phyloP scores from a whole-genome alignment of 2,329 filamentous ascomycete genomes.

The Stemphylium lycopersici region DNA sequence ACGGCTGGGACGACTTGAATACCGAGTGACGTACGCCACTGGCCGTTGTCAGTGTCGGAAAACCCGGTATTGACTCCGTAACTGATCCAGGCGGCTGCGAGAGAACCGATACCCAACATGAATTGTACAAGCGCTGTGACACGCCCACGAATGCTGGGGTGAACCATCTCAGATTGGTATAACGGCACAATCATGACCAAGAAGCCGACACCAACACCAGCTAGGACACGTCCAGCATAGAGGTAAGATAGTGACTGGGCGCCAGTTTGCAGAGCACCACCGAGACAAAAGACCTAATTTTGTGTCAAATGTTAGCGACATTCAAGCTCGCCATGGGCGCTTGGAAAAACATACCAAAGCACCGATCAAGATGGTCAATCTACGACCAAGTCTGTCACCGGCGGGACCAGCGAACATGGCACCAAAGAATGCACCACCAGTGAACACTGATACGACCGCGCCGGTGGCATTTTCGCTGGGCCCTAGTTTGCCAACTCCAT shows the following conservation, averaged over 20 bases:
- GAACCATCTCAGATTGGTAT: constrained; percentile 80
- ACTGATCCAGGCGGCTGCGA: constrained; percentile 75
- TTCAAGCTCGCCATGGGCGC: not conserved
- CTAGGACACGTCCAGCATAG: constrained; percentile 72
- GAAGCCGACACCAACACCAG: constrained; percentile 69
- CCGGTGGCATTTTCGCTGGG: constrained; percentile 59
- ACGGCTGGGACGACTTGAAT: constrained; percentile 74
- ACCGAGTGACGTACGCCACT: constrained; percentile 70
- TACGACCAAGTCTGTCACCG: constrained; percentile 71
- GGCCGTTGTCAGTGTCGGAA: constrained; percentile 53
- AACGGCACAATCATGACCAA: constrained; percentile 71
- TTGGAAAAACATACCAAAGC: constrained; percentile 58
- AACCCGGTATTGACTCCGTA: constrained; percentile 68
- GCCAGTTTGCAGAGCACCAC: constrained; percentile 75
- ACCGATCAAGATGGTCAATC: constrained; percentile 74
- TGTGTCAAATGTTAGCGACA: not conserved
- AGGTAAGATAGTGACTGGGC: constrained; percentile 66
- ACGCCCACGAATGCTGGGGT: constrained; percentile 76
- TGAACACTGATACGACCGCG: constrained; percentile 78
- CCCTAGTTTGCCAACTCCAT: not conserved
- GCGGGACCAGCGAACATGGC: constrained; percentile 67
- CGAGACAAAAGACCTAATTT: constrained; percentile 64
- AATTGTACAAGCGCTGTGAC: constrained; percentile 81
- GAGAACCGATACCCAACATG: constrained; percentile 77
- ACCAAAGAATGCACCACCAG: constrained; percentile 75